A percentile compares a stretch with the other conserved stretches of the same genome.
Evolutionary conservation across 306 rosid species (phyloP).

Genomic region (Psophocarpus tetragonolobus): DNA sequence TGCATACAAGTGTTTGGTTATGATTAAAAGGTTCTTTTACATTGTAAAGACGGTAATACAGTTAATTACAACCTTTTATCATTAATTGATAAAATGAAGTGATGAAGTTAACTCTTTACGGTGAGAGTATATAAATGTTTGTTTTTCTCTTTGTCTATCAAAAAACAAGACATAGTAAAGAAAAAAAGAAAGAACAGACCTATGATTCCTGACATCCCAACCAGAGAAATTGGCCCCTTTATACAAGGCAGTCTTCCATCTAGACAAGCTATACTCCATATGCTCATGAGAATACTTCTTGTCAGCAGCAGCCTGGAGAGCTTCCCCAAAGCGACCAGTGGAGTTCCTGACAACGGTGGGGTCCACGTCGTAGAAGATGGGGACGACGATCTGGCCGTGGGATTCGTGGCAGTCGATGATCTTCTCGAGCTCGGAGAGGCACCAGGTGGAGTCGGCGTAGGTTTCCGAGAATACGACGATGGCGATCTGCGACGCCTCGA

Average conservation of each 20-base stretch:
- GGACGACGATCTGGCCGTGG: neutral
- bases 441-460: neutral
- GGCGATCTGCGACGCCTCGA: neutral
- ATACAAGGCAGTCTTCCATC: neutral
- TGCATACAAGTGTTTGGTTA: too few species aligned
- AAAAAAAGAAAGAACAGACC: neutral
- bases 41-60: too few species aligned
- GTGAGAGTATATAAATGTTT: too few species aligned
- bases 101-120: too few species aligned
- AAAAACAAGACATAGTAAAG: too few species aligned
- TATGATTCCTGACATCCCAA: neutral
- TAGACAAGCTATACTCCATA: neutral
- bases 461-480: neutral
- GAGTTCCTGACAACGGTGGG: neutral
- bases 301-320: neutral
- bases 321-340: neutral
- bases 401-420: neutral
- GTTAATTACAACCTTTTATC: too few species aligned
- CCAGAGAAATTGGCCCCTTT: neutral
- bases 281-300: neutral
- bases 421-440: neutral
- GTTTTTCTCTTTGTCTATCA: too few species aligned
- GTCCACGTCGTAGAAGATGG: neutral
- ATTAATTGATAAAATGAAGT: too few species aligned
- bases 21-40: too few species aligned